Conservation (phyloP, 495 filamentous ascomycete species). For the Cercophora samala region DNA sequence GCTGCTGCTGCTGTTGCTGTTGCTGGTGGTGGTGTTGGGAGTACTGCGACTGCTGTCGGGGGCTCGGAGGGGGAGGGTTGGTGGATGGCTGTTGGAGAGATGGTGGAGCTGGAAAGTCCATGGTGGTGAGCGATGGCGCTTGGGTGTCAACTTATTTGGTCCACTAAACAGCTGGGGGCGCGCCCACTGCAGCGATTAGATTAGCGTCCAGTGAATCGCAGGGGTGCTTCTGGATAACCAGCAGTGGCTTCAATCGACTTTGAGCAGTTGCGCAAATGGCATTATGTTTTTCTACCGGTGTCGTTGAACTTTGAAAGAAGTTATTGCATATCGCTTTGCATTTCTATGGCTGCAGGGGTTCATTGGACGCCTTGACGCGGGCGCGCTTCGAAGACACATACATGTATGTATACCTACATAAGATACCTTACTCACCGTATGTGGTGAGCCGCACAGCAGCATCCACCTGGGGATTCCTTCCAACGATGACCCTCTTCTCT, state of each 20-base stretch:
- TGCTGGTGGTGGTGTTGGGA: neutral
- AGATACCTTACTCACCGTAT: no score
- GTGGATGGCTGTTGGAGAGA: constrained; percentile 11
- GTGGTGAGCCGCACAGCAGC: no score
- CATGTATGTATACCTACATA: neutral
- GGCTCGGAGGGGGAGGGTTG: constrained; percentile 5
- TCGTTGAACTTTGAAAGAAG: neutral
- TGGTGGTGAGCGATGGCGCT: constrained; percentile 7
- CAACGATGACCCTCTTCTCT: no score
- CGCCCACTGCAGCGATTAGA: neutral
- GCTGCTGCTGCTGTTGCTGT: constrained; percentile 6
- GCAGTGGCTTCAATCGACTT: neutral
- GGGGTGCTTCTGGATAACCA: neutral
- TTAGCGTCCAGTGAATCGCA: neutral
- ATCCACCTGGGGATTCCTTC: no score
- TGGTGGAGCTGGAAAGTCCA: constrained; percentile 30
- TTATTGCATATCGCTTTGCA: neutral
- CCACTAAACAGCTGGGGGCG: constrained; percentile 8
- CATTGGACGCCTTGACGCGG: neutral
- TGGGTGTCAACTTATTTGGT: neutral
- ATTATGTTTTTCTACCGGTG: neutral
- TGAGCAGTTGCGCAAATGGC: neutral
- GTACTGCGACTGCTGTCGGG: neutral
- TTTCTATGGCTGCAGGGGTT: neutral
- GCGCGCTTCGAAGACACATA: neutral